A percentile compares a stretch with the other conserved stretches of the same genome.
phyloP scores from a whole-genome alignment of 768 basidiomycete species.

The Mycena rosella region DNA sequence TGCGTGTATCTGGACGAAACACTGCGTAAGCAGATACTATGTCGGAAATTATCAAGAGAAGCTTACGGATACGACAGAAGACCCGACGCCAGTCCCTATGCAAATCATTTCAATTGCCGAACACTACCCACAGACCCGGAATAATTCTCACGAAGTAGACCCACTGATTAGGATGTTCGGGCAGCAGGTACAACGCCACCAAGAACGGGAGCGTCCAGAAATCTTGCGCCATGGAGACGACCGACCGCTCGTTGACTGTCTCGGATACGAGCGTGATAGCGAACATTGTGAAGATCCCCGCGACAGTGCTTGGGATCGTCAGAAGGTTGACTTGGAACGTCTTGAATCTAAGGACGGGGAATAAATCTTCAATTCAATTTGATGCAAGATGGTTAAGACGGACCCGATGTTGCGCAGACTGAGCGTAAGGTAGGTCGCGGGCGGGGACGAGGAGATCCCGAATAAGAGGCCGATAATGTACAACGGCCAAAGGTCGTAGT shows the following conservation, averaged over 20 bases:
- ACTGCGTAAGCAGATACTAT: slow-evolving; percentile 24
- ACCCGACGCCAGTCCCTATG: slow-evolving; percentile 57
- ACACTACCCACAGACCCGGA: not conserved
- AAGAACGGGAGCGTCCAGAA: slow-evolving; percentile 75
- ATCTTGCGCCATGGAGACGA: slow-evolving; percentile 66
- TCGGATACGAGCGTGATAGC: slow-evolving; percentile 65
- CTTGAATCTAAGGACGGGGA: slow-evolving; percentile 55
- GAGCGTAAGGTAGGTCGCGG: slow-evolving; percentile 69
- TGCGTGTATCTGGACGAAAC: slow-evolving; percentile 56
- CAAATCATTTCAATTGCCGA: not conserved
- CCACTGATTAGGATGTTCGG: slow-evolving; percentile 65
- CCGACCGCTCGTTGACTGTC: slow-evolving; percentile 63
- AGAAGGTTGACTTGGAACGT: slow-evolving; percentile 74
- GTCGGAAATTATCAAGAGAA: slow-evolving; percentile 23
- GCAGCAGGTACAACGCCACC: slow-evolving; percentile 65
- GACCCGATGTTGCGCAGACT: slow-evolving; percentile 67
- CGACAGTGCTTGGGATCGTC: slow-evolving; percentile 66
- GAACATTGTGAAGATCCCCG: slow-evolving; percentile 67
- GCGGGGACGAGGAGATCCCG: slow-evolving; percentile 62
- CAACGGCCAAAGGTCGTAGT: slow-evolving; percentile 77
- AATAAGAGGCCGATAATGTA: slow-evolving; percentile 71
- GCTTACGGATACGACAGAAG: slow-evolving; percentile 60
- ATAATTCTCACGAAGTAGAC: slow-evolving; percentile 58
- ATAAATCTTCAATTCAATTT: not conserved
- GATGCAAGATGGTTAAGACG: slow-evolving; percentile 9